Evolutionary conservation across 2,329 filamentous ascomycete genomes (phyloP).

Genomic region (Dactylonectria macrodidyma): DNA sequence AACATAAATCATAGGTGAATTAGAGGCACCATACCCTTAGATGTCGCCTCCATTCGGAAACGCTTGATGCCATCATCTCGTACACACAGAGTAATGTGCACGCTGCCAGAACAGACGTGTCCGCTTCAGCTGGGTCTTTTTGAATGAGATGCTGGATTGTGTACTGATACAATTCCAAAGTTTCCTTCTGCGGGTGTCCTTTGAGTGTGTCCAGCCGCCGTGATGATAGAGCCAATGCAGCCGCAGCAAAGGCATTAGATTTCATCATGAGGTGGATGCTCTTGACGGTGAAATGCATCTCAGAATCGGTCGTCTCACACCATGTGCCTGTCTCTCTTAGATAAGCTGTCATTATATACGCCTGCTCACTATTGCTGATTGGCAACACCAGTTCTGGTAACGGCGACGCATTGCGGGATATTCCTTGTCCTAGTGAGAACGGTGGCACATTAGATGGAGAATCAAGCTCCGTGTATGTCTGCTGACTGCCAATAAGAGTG

Average conservation of each 20-base stretch:
- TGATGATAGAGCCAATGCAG: constrained; percentile 24
- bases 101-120: constrained; percentile 19
- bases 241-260: constrained; percentile 23
- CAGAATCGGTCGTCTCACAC: constrained; percentile 32
- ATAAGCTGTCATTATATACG: background rate
- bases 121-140: constrained; percentile 25
- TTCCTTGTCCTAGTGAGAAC: constrained; percentile 1
- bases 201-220: constrained; percentile 23
- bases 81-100: constrained; percentile 33
- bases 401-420: background rate
- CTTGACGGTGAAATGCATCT: constrained; percentile 24
- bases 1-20: background rate
- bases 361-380: background rate
- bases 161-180: constrained; percentile 33
- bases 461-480: background rate
- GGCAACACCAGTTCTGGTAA: background rate
- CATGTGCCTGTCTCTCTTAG: constrained; percentile 25
- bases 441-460: background rate
- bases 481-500: background rate
- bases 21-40: constrained; percentile 10
- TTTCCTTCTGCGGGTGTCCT: constrained; percentile 6
- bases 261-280: constrained; percentile 27
- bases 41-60: constrained; percentile 31
- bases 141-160: constrained; percentile 25
- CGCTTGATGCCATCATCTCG: constrained; percentile 34